Evolutionary conservation across 1,139 yeast genomes (phyloP).

Genomic region (Lizanozyma gosingica): DNA sequence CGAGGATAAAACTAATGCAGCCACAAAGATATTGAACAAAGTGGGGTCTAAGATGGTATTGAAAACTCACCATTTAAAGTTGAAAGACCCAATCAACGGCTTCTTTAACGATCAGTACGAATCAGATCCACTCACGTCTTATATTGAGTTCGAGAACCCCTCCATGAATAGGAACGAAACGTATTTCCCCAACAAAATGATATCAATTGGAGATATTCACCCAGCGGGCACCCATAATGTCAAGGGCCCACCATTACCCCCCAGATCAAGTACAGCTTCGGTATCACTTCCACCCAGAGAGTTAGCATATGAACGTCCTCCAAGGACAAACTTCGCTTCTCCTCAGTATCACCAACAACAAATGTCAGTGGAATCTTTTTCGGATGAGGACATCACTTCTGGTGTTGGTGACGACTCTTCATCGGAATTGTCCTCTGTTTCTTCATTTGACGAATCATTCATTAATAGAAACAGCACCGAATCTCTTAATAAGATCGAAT

Average conservation of each 20-base stretch:
- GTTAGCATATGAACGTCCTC: slow-evolving; percentile 3
- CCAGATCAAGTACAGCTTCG: slow-evolving; percentile 17
- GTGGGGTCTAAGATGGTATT: slow-evolving; percentile 17
- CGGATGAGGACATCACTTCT: not conserved
- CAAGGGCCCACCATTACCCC: slow-evolving; percentile 21
- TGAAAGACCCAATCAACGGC: slow-evolving; percentile 15
- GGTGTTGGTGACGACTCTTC: not conserved
- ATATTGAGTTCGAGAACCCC: slow-evolving; percentile 22
- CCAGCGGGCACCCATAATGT: not conserved
- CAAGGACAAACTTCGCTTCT: slow-evolving; percentile 6
- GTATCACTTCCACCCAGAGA: slow-evolving; percentile 1
- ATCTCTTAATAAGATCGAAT: slow-evolving; percentile 10
- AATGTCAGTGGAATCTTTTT: not conserved
- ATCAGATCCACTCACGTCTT: slow-evolving; percentile 28
- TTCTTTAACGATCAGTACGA: slow-evolving; percentile 22
- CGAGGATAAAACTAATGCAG: slow-evolving; percentile 17
- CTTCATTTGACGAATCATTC: not conserved
- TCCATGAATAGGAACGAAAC: slow-evolving; percentile 17
- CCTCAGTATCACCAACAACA: slow-evolving; percentile 3
- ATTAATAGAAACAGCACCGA: not conserved
- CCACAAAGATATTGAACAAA: slow-evolving; percentile 21
- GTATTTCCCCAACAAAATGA: slow-evolving; percentile 20
- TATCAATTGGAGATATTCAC: slow-evolving; percentile 6
- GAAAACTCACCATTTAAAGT: slow-evolving; percentile 15
- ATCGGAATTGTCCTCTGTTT: not conserved